Evolutionary conservation across 192 early-diverging fungal genomes (phyloP).

Genomic region (Dispira parvispora): DNA sequence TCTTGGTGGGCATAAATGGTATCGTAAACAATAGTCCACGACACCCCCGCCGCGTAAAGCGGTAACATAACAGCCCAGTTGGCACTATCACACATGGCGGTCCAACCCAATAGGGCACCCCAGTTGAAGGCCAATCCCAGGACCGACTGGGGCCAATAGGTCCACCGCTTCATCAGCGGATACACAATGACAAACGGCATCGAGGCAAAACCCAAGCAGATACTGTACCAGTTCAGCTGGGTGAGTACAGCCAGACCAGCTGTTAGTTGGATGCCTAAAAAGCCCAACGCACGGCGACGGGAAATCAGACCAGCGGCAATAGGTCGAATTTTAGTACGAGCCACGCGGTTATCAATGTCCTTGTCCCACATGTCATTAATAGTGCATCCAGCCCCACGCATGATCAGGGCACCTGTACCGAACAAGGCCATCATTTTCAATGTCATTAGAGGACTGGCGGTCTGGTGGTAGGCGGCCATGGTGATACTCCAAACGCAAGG

Average conservation of each 20-base stretch:
- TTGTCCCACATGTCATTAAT: slow-evolving; percentile 96
- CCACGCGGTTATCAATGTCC: slow-evolving; percentile 76
- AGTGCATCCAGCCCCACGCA: slow-evolving; percentile 93
- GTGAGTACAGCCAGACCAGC: slow-evolving; percentile 67
- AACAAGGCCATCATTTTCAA: slow-evolving; percentile 59
- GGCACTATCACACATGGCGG: slow-evolving; percentile 50
- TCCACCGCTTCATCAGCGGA: slow-evolving; percentile 90
- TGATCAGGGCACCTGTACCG: slow-evolving; percentile 68
- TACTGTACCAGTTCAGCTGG: slow-evolving; percentile 85
- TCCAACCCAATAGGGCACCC: slow-evolving; percentile 79
- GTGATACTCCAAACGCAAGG: slow-evolving; percentile 74
- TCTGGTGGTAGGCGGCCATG: slow-evolving; percentile 38
- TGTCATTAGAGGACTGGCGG: slow-evolving; percentile 30
- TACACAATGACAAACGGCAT: slow-evolving; percentile 62
- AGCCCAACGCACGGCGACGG: slow-evolving; percentile 48
- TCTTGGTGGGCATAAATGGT: slow-evolving; percentile 97
- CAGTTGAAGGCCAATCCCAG: slow-evolving; percentile 88
- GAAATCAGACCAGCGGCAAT: slow-evolving; percentile 62
- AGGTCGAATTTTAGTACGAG: slow-evolving; percentile 64
- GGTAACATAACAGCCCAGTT: slow-evolving; percentile 61
- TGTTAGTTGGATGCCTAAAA: slow-evolving; percentile 61
- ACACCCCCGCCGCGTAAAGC: slow-evolving; percentile 67
- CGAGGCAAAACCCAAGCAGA: slow-evolving; percentile 64
- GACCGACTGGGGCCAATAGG: slow-evolving; percentile 86
- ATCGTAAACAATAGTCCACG: slow-evolving; percentile 93